phyloP scores from a whole-genome alignment of 192 early-diverging fungal species.

The Oehlia diaphana region DNA sequence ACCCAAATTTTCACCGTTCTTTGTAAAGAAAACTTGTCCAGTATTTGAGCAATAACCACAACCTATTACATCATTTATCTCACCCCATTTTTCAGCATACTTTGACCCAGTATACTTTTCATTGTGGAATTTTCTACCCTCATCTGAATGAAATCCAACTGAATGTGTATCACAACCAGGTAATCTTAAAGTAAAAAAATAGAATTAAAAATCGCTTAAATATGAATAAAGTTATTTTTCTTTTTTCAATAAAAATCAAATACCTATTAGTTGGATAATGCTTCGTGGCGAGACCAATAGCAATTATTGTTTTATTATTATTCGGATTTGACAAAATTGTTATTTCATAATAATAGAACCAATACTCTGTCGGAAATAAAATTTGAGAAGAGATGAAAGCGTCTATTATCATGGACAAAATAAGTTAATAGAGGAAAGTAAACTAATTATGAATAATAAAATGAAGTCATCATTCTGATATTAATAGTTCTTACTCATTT shows the following conservation, averaged over 20 bases:
- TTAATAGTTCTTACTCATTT: no score
- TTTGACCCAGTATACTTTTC: conserved; percentile 28
- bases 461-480: no score
- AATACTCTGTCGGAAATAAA: not conserved
- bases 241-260: not conserved
- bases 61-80: conserved; percentile 49
- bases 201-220: not conserved
- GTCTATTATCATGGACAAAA: no score
- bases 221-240: not conserved
- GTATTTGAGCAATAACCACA: conserved; percentile 52
- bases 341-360: conserved; percentile 22
- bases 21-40: conserved; percentile 51
- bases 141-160: conserved; percentile 47
- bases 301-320: conserved; percentile 41
- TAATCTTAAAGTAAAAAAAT: conserved; percentile 9
- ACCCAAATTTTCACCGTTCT: conserved; percentile 45
- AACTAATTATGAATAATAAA: no score
- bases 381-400: no score
- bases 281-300: conserved; percentile 50
- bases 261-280: conserved; percentile 47
- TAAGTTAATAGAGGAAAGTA: no score
- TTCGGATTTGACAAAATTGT: conserved; percentile 9
- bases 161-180: conserved; percentile 51
- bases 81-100: conserved; percentile 39
- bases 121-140: conserved; percentile 44